Base-by-base conservation (phyloP, 139 green algal species). In the Picochlorum sp. region DNA sequence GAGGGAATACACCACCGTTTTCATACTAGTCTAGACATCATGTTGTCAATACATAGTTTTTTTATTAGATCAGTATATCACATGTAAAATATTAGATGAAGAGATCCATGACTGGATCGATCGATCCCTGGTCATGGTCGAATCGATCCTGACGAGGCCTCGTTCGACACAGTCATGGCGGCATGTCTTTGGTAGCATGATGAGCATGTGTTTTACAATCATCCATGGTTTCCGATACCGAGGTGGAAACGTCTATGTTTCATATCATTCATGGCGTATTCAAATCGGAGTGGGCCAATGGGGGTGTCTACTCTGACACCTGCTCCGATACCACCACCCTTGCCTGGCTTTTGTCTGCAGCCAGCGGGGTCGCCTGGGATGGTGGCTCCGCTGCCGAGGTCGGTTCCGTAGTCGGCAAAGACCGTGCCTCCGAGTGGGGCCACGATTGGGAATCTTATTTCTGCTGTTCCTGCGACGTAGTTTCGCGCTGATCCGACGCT, bases 221-320 rank as follows among this genome's bases (percentile, higher is more conserved):
- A 82, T 13, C 68, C 63, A 64, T 80, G 69, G 11, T 57, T 82
- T 0, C 89, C 91, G 13, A 98, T 87, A 34, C 91, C 92, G n/a
- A 97, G 85, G 67, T 98, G 93, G 72, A 97, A 96, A 8, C 91
- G 82, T 8, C 81, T 63, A n/a, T 67, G 47, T 6, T 73, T 57
- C 11, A 75, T 38, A 57, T 92, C 86, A 56, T 96, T 98, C 77
- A 85, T 91, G 0, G 88, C 94, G 72, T 96, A 98, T 78, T 99
- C 94, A 7, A 99, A 74, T 11, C 94, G 74, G 57, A 99, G 71
- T 2, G 94, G 88, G 0, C 92, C 92, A 50, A 98, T 77, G 3
- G 93, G 91, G 0, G 86, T 90, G 62, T 95, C 90, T 8, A 97
- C 63, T 2, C 89, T 67, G 13, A 97, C 71, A 23, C 93, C 94